Conservation (phyloP, 345 rosid genomes). For the Eucalyptus fibrosa region DNA sequence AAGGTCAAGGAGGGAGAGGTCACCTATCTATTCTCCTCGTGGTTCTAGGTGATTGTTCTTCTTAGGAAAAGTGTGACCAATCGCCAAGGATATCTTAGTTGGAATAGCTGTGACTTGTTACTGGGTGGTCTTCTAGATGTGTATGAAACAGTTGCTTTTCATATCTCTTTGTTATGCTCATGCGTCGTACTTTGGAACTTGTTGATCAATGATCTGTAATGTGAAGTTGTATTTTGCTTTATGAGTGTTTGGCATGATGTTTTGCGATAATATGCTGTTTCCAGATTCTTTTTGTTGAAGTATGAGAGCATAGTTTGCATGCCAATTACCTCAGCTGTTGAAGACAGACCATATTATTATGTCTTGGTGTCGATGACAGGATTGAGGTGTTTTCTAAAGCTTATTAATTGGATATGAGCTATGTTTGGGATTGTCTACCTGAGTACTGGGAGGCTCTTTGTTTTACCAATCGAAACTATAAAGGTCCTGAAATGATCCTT, state of each 20-base stretch:
- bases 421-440: background rate
- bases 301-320: background rate
- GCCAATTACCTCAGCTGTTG: background rate
- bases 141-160: background rate
- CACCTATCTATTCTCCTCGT: conserved; percentile 38
- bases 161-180: background rate
- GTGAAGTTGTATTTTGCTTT: background rate
- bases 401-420: background rate
- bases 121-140: background rate
- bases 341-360: background rate
- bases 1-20: conserved; percentile 69
- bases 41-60: conserved; percentile 5
- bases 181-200: background rate
- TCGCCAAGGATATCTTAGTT: background rate
- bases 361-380: background rate
- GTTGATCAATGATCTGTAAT: background rate
- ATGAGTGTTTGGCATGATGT: background rate
- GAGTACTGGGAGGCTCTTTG: background rate
- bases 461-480: background rate
- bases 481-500: background rate
- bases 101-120: background rate
- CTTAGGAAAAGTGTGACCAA: background rate
- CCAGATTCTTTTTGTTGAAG: background rate
- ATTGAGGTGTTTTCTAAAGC: background rate
- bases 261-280: background rate